Evolutionary conservation across 345 rosid species (phyloP).

Genomic region (Ceriops decandra): DNA sequence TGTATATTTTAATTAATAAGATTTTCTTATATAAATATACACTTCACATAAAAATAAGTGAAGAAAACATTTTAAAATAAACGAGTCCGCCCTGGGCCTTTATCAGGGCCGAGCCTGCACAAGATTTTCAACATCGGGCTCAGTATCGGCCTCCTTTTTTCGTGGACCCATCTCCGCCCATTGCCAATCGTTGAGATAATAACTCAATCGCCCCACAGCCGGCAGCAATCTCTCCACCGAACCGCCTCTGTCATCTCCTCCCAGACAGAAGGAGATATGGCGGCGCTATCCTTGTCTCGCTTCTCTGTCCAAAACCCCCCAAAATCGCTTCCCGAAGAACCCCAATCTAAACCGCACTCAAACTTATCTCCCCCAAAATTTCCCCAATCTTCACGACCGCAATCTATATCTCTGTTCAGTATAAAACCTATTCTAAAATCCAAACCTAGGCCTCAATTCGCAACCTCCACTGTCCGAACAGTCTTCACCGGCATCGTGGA

Average conservation of each 20-base stretch:
- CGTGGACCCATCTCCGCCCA: too few species aligned
- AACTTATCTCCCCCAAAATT: not conserved
- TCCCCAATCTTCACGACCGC: not conserved
- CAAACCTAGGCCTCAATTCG: not conserved
- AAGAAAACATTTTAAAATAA: too few species aligned
- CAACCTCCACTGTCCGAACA: slow-evolving; percentile 26
- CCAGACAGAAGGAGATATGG: not conserved
- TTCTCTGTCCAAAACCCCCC: not conserved
- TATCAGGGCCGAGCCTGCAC: too few species aligned
- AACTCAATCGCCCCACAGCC: not conserved
- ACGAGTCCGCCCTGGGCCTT: too few species aligned
- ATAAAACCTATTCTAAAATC: not conserved
- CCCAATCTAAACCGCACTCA: not conserved
- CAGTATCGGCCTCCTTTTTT: too few species aligned
- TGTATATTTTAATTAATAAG: too few species aligned
- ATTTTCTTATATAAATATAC: too few species aligned
- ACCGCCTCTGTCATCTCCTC: not conserved
- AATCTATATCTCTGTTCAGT: not conserved
- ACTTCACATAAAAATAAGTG: too few species aligned
- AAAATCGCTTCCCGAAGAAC: not conserved
- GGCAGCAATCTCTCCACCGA: not conserved
- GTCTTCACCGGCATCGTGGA: slow-evolving; percentile 90
- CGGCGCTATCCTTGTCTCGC: not conserved
- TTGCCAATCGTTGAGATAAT: too few species aligned
- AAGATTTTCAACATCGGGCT: too few species aligned